Conservation (phyloP, 1,139 yeast genomes). For the Nakaseomyces bracarensis region DNA sequence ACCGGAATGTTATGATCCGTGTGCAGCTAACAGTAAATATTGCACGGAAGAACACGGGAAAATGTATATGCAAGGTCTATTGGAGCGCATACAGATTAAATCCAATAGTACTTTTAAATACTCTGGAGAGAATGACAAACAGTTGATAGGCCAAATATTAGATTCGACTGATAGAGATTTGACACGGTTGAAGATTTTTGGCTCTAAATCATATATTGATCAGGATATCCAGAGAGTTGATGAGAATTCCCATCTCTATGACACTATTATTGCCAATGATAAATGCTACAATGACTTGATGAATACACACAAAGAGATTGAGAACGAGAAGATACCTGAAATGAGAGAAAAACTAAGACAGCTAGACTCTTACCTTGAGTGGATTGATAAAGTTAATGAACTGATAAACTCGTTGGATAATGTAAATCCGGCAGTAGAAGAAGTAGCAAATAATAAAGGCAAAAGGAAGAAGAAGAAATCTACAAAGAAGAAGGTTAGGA, state of each 20-base stretch:
- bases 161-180: constrained; percentile 16
- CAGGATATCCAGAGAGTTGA: constrained; percentile 23
- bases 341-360: constrained; percentile 15
- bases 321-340: constrained; percentile 15
- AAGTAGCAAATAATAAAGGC: constrained; percentile 15
- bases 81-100: constrained; percentile 19
- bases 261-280: constrained; percentile 2
- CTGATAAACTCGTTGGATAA: constrained; percentile 16
- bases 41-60: constrained; percentile 70
- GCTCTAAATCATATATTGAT: constrained; percentile 17
- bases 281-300: constrained; percentile 8
- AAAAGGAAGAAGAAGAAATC: constrained; percentile 15
- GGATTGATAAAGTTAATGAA: constrained; percentile 25
- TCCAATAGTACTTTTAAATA: constrained; percentile 14
- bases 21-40: constrained; percentile 51
- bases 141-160: constrained; percentile 17
- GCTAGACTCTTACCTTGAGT: constrained; percentile 26
- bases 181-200: constrained; percentile 24
- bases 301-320: constrained; percentile 31
- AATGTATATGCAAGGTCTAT: constrained; percentile 38
- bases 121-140: constrained; percentile 12
- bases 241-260: constrained; percentile 30
- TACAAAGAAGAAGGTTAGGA: constrained; percentile 11
- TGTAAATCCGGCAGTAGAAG: constrained; percentile 11
- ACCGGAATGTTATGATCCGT: constrained; percentile 51